A percentile compares a stretch with the other conserved stretches of the same genome.
phyloP scores from a whole-genome alignment of 176 grass and related monocot species.

The Rhipidocladum racemiflorum region DNA sequence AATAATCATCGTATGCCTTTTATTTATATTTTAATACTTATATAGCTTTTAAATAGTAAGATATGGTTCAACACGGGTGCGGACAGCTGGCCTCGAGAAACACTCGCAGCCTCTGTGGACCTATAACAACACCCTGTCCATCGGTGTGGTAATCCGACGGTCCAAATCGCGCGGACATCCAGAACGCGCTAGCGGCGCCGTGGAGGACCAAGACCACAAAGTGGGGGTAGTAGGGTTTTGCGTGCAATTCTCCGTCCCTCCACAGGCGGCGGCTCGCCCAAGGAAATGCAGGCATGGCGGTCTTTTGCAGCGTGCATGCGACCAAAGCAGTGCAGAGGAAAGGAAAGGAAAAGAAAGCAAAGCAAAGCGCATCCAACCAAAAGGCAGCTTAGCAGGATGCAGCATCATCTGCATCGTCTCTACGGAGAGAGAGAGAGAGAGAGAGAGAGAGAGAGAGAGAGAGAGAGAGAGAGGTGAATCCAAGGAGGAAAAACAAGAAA shows the following conservation, averaged over 20 bases:
- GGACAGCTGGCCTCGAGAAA: too few relatives aligned
- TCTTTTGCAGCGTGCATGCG: constrained; percentile 30
- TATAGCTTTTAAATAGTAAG: too few relatives aligned
- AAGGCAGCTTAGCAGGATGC: not conserved
- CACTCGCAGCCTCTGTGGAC: too few relatives aligned
- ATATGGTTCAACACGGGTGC: too few relatives aligned
- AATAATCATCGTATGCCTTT: too few relatives aligned
- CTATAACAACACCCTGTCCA: too few relatives aligned
- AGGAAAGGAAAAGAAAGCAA: not conserved
- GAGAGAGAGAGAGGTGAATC: constrained; percentile 16
- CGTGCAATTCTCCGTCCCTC: not conserved
- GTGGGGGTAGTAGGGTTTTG: not conserved
- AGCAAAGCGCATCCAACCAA: not conserved
- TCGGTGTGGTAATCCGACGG: too few relatives aligned
- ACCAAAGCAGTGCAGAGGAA: constrained; percentile 18
- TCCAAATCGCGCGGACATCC: too few relatives aligned
- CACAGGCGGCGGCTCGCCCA: constrained; percentile 24
- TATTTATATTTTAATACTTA: too few relatives aligned
- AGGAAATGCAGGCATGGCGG: not conserved
- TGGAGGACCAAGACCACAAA: not conserved
- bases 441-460: too few relatives aligned
- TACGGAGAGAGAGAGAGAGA: not conserved
- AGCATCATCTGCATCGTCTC: not conserved
- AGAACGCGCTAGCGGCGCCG: not conserved
- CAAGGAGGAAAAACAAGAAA: constrained; percentile 12